Percentiles rank a stretch among this genome's conserved stretches.
phyloP scores from a whole-genome alignment of 2,329 filamentous ascomycete species.

The Colletotrichum falcatum region DNA sequence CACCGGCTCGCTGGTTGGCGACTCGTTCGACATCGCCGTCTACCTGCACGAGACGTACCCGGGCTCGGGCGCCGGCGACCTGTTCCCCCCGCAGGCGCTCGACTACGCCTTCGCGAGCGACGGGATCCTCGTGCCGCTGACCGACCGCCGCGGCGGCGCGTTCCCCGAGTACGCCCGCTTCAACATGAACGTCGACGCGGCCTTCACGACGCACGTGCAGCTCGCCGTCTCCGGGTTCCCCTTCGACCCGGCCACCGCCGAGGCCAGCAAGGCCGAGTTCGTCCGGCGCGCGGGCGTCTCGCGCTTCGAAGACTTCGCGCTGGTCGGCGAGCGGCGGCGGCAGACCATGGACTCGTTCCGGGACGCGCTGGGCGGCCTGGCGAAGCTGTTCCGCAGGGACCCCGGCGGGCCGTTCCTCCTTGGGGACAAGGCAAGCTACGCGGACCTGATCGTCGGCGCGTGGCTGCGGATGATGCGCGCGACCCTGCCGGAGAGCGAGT shows the following conservation, averaged over 20 bases:
- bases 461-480: conserved; percentile 63
- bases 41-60: conserved; percentile 68
- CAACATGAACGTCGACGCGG: conserved; percentile 66
- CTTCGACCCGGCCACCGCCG: conserved; percentile 62
- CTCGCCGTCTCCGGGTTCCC: conserved; percentile 59
- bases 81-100: conserved; percentile 61
- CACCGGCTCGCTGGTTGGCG: conserved; percentile 60
- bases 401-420: conserved; percentile 61
- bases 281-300: conserved; percentile 57
- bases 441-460: conserved; percentile 67
- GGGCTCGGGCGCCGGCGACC: conserved; percentile 54
- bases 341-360: conserved; percentile 55
- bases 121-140: conserved; percentile 50
- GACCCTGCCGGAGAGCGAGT: conserved; percentile 58
- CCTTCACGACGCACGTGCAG: conserved; percentile 60
- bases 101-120: conserved; percentile 53
- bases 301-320: conserved; percentile 58
- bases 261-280: conserved; percentile 60
- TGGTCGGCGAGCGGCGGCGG: conserved; percentile 54
- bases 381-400: conserved; percentile 54
- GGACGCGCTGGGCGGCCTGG: conserved; percentile 55
- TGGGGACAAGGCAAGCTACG: conserved; percentile 60
- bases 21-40: conserved; percentile 74
- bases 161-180: conserved; percentile 59
- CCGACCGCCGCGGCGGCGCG: conserved; percentile 46